Evolutionary conservation across 2,329 filamentous ascomycete species (phyloP).

Genomic region (Scedosporium apiospermum): DNA sequence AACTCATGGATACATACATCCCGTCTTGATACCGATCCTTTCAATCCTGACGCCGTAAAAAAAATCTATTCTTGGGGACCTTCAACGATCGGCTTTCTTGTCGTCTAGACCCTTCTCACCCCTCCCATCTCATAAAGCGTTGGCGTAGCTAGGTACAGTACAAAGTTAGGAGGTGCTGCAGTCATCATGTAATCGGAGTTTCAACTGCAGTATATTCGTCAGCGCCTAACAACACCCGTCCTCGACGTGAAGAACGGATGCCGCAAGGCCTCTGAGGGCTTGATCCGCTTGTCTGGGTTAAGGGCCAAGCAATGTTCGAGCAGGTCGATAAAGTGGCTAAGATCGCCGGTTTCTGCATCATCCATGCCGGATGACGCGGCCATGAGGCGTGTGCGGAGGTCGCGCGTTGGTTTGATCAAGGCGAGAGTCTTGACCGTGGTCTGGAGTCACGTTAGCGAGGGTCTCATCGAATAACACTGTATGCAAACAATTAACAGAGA

Average conservation of each 20-base stretch:
- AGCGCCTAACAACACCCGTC: constrained; percentile 17
- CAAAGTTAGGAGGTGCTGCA: too few relatives aligned
- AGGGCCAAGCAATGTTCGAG: constrained; percentile 80
- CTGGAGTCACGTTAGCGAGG: constrained; percentile 27
- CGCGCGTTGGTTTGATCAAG: constrained; percentile 66
- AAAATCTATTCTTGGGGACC: too few relatives aligned
- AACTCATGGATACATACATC: too few relatives aligned
- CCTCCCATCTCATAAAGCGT: too few relatives aligned
- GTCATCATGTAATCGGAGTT: neutral
- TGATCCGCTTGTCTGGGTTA: constrained; percentile 88
- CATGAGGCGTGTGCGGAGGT: constrained; percentile 71
- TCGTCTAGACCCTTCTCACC: too few relatives aligned
- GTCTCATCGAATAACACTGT: neutral
- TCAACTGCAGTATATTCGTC: constrained; percentile 1
- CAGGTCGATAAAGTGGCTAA: constrained; percentile 77
- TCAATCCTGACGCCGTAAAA: too few relatives aligned
- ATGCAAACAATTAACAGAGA: neutral
- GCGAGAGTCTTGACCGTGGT: constrained; percentile 58
- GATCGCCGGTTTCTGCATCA: constrained; percentile 64
- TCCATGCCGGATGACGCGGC: constrained; percentile 65
- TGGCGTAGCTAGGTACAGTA: too few relatives aligned
- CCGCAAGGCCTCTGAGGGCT: constrained; percentile 73
- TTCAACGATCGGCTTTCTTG: too few relatives aligned
- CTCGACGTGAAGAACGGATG: constrained; percentile 71
- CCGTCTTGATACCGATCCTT: too few relatives aligned